Base-by-base conservation (phyloP, 441 rosid species). In the Arabidopsis lyrata region DNA sequence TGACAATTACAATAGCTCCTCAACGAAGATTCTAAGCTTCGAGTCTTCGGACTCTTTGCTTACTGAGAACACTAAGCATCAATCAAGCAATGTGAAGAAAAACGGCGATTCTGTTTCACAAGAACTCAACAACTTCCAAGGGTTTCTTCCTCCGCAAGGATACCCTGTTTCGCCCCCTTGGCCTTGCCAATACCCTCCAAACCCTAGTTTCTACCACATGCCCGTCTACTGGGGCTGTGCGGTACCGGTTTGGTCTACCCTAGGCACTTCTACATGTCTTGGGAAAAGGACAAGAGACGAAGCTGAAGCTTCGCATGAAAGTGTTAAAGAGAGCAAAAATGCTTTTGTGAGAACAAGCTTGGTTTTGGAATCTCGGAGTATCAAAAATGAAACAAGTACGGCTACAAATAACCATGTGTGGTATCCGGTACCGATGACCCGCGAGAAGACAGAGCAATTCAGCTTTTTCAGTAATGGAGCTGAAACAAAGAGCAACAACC, bases 251-350 rank as follows among this genome's bases (percentile, higher is more conserved):
- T 66, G 70, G 56, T 74, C 49, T 68, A 76, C 80, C 24, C 35
- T 58, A 39, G 62, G 62, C 63, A 64, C 83, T n/a, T 72, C 83
- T n/a, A 52, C 42, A 59, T 71, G 52, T 35, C 68, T 73, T 6
- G 84, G 89, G 44, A 86, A 86, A 72, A 86, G 70, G 63, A 63
- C 81, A 4, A 73, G 86, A 73, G 89, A 85, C 27, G 52, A 61
- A 75, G 9, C 49, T 52, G 52, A 61, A 75, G 10, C 49, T 52
- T 68, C 74, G 5, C 6, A 34, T 12, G 45, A 71, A 22, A 57
- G 15, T 54, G 66, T 73, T 35, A 72, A 62, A 32, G 66, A 62
- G 50, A 59, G 64, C 54, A 72, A 66, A 69, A 27, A 65, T 64
- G 77, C 73, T 31, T 36, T 57, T 72, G 48, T 32, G 34, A 68